Percentiles rank a stretch among this genome's conserved stretches.
These are phyloP conservation scores for Metschnikowia lunata DNA, from an alignment of 805 yeast species.

Conservation along the genomic window DNA sequence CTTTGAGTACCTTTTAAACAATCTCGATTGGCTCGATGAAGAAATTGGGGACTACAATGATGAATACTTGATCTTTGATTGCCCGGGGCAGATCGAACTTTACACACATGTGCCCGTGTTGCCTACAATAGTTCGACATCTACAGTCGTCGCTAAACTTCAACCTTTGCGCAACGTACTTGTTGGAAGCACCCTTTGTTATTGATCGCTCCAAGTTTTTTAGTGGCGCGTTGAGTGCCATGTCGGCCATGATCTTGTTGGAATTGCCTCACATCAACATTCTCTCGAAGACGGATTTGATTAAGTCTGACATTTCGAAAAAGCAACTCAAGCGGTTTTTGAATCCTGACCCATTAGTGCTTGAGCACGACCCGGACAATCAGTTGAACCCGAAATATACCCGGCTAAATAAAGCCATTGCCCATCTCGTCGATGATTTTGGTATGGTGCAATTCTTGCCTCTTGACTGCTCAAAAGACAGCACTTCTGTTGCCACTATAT, in stretches of 20 bases:
- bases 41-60: constrained; percentile 95
- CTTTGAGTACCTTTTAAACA: constrained; percentile 83
- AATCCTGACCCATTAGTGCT: constrained; percentile 88
- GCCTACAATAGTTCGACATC: constrained; percentile 83
- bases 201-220: constrained; percentile 88
- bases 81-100: constrained; percentile 95
- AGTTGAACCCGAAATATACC: constrained; percentile 53
- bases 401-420: constrained; percentile 80
- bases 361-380: constrained; percentile 19
- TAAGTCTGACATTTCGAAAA: constrained; percentile 69
- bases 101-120: constrained; percentile 92
- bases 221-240: constrained; percentile 95
- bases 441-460: constrained; percentile 97
- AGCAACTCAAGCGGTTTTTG: constrained; percentile 75
- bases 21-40: constrained; percentile 95
- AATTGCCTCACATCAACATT: constrained; percentile 90
- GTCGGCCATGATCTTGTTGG: constrained; percentile 96
- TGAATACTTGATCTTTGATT: constrained; percentile 89
- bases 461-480: constrained; percentile 66
- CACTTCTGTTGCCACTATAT: constrained; percentile 72
- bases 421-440: constrained; percentile 90
- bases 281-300: constrained; percentile 83
- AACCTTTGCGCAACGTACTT: constrained; percentile 89
- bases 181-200: constrained; percentile 88
- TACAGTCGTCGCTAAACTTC: constrained; percentile 75